Conservation (phyloP, 2,329 filamentous ascomycete species). For the Neonectria punicea region DNA sequence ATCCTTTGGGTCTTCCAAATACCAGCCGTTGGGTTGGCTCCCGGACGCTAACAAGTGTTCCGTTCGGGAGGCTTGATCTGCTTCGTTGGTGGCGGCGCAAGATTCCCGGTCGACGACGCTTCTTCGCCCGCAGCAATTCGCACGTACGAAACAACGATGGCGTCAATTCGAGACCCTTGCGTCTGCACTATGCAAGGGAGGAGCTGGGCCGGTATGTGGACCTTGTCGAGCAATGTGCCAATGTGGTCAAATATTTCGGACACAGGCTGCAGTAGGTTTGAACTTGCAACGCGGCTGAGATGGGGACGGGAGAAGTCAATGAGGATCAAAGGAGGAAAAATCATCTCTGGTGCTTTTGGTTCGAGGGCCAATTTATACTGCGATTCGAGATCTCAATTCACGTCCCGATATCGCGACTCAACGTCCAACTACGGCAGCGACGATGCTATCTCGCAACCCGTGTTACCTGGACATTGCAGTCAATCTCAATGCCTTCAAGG, state of each 20-base stretch:
- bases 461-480: not conserved
- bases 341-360: not conserved
- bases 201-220: slow-evolving; percentile 7
- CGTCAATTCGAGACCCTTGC: not conserved
- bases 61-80: slow-evolving; percentile 17
- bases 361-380: not conserved
- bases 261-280: not conserved
- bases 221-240: not conserved
- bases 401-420: not conserved
- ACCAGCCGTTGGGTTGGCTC: slow-evolving; percentile 13
- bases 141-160: slow-evolving; percentile 1
- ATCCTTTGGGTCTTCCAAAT: slow-evolving; percentile 3
- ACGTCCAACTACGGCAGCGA: not conserved
- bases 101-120: not conserved
- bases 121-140: no score
- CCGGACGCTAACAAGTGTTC: slow-evolving; percentile 14
- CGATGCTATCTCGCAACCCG: not conserved
- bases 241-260: slow-evolving; percentile 8
- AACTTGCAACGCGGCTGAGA: not conserved
- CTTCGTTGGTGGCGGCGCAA: not conserved
- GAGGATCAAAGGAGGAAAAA: not conserved
- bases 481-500: not conserved
- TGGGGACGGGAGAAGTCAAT: not conserved
- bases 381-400: not conserved
- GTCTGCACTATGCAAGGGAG: slow-evolving; percentile 2